These are phyloP conservation scores for Syncephalis fuscata DNA, from an alignment of 371 early-diverging fungal genomes.

Conservation along the genomic window DNA sequence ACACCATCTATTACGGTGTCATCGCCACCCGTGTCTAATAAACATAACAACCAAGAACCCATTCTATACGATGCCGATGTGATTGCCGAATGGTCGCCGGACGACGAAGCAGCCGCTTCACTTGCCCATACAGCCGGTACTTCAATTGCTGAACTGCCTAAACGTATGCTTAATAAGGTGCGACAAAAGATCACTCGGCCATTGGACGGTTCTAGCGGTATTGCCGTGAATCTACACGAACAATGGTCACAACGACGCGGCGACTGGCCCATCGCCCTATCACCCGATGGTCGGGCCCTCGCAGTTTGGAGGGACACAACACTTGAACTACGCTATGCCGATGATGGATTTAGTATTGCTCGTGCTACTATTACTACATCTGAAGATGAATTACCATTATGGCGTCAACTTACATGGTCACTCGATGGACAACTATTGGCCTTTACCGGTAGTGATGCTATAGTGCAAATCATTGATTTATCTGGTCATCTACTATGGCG, in stretches of 20 bases:
- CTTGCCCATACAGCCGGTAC: not conserved
- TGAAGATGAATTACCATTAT: constrained; percentile 17
- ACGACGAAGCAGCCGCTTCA: constrained; percentile 11
- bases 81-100: constrained; percentile 18
- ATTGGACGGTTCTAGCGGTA: constrained; percentile 6
- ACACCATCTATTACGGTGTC: too few relatives aligned
- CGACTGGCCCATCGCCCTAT: constrained; percentile 14
- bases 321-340: constrained; percentile 16
- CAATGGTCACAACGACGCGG: constrained; percentile 12
- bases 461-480: constrained; percentile 15
- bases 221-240: constrained; percentile 16
- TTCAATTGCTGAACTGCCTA: not conserved
- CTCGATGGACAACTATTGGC: constrained; percentile 17
- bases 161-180: constrained; percentile 4
- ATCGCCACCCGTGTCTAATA: too few relatives aligned
- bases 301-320: constrained; percentile 21
- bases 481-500: constrained; percentile 6
- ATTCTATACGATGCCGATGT: constrained; percentile 21
- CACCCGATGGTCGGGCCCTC: constrained; percentile 17
- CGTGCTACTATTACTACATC: constrained; percentile 10
- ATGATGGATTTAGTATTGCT: constrained; percentile 14
- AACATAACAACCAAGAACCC: constrained; percentile 8
- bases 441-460: constrained; percentile 17
- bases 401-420: constrained; percentile 21
- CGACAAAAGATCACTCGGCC: constrained; percentile 4